Base-by-base conservation (phyloP, 2,329 filamentous ascomycete species). In the Magnaporthales sp. region DNA sequence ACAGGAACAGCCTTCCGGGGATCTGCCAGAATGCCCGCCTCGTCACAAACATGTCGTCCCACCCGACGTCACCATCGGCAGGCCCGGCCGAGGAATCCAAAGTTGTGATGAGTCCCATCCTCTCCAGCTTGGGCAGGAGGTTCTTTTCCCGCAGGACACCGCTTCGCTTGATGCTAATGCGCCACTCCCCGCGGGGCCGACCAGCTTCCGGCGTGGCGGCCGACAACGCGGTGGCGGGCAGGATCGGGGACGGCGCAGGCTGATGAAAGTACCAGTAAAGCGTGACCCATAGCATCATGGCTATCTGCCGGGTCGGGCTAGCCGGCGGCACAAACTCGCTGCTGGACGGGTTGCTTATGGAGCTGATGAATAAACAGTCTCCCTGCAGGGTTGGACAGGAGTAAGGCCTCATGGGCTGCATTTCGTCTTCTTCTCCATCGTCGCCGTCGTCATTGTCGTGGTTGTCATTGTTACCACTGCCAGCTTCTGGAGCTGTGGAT, bases 201-300 rank as follows among this genome's bases (percentile, higher is more conserved):
- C 91, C 94, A 5, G 78, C 75, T 22, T 85, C 80, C 0, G 90
- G 90, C 0, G 92, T 94, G 67, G 82, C 75, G 70, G 83, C 84
- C 1, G 89, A 91, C 0, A 85, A 81, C 5, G 86, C 80, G 7
- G 86, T 91, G 11, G 70, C 38, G 22, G 83, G 82, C 38, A 95
- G 74, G 64, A 86, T 84, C 0, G 85, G 82, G 26, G 84, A 81
- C 0, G 94, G 94, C 71, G 89, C 84, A 0, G 88, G 84, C 76
- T 96, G 92, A 78, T 97, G 93, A 72, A 97, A 98, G 80, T 98
- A 98, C 94, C 94, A 98, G 81, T 92, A 97, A 58, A 98, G 81
- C 1, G 92, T 93, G 38, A 93, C 88, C 91, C 92, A 98, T 7
- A 98, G 84, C 90, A 97, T 96, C 91, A 97, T 93, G 70, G 94